Conservation (phyloP, 139 green algal species). For the Tetraselmis striata region DNA sequence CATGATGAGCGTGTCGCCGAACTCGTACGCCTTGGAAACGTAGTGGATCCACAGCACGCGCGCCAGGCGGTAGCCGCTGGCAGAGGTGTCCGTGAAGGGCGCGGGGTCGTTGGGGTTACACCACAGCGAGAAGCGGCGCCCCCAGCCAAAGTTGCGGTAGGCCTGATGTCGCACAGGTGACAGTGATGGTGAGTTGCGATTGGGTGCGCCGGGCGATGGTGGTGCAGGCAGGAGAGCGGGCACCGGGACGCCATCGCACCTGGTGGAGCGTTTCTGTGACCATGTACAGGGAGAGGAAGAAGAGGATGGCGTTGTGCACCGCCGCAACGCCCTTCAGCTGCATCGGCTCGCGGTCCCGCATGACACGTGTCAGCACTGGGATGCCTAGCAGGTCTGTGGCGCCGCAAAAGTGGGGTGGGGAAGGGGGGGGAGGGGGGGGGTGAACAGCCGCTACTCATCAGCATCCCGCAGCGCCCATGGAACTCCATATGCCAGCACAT, state of each 20-base stretch:
- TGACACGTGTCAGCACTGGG: constrained; percentile 18
- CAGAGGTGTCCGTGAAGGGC: constrained; percentile 13
- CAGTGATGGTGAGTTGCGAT: background rate
- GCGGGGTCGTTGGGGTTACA: constrained; percentile 22
- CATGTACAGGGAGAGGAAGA: constrained; percentile 30
- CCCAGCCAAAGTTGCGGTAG: constrained; percentile 21
- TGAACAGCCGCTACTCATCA: background rate
- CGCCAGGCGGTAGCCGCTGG: constrained; percentile 23
- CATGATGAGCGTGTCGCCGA: constrained; percentile 56
- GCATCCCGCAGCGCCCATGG: background rate
- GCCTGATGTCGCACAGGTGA: background rate
- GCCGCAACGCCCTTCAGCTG: constrained; percentile 26
- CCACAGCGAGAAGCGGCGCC: background rate
- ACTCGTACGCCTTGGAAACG: constrained; percentile 50
- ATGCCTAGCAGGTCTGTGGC: constrained; percentile 29
- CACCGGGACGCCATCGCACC: background rate
- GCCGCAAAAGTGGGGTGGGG: background rate
- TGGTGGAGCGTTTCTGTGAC: constrained; percentile 21
- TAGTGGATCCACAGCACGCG: constrained; percentile 39
- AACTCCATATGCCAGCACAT: too few species aligned
- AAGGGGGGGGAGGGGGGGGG: background rate
- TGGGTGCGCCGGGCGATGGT: background rate
- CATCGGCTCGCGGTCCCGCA: constrained; percentile 30
- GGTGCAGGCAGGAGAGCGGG: background rate
- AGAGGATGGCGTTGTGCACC: constrained; percentile 37